Conservation (phyloP, 73 alveolate genomes). For the Breviolum minutum region DNA sequence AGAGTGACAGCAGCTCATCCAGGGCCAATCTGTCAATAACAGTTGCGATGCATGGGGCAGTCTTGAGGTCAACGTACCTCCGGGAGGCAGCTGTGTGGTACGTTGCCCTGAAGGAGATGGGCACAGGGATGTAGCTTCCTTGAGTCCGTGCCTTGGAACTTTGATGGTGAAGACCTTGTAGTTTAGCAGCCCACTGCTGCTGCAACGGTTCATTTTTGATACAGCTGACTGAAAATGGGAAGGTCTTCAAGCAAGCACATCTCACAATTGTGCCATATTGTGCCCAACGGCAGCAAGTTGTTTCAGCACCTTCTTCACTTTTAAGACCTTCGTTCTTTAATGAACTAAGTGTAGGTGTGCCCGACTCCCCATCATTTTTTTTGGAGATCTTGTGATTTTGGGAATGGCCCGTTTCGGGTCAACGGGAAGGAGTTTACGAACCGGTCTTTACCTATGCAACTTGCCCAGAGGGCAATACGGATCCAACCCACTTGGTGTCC, state of each 20-base stretch:
- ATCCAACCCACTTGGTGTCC: constrained; percentile 20
- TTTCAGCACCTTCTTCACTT: too few species aligned
- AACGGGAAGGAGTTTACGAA: constrained; percentile 54
- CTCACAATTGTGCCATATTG: not conserved
- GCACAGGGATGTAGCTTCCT: not conserved
- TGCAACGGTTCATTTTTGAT: too few species aligned
- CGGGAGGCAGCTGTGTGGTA: constrained; percentile 46
- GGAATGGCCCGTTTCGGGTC: too few species aligned
- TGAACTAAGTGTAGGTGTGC: too few species aligned
- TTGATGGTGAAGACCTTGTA: too few species aligned
- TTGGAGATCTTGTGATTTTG: too few species aligned
- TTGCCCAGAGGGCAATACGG: constrained; percentile 74
- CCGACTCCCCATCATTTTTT: too few species aligned
- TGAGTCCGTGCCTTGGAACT: not conserved
- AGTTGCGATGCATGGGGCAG: not conserved
- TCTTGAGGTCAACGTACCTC: constrained; percentile 8
- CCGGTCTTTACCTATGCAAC: not conserved
- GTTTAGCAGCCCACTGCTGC: too few species aligned
- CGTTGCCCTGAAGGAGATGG: constrained; percentile 59
- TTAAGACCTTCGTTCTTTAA: too few species aligned
- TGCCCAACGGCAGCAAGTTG: too few species aligned
- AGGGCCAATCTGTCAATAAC: not conserved
- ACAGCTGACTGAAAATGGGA: too few species aligned
- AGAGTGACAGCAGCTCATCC: too few species aligned
- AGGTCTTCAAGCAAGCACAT: not conserved